Evolutionary conservation across 1,284 basidiomycete species (phyloP).

Genomic region (Boletus sp.): DNA sequence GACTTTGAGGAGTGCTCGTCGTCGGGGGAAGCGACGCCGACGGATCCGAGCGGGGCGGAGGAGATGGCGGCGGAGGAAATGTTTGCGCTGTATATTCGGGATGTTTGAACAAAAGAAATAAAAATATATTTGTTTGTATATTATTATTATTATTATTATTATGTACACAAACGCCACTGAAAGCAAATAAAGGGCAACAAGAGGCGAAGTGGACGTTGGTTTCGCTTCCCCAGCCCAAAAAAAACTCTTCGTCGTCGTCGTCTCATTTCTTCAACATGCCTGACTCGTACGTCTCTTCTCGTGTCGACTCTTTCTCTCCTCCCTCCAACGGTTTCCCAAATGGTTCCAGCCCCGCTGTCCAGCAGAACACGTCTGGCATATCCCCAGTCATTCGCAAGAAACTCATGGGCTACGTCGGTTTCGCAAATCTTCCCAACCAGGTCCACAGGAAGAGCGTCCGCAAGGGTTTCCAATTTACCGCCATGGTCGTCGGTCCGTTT

Average conservation of each 20-base stretch:
- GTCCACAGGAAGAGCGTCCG: conserved; percentile 94
- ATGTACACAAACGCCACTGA: conserved; percentile 22
- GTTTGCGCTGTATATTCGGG: conserved; percentile 39
- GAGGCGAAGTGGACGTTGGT: not conserved
- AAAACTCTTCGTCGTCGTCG: conserved; percentile 34
- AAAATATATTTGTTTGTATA: not conserved
- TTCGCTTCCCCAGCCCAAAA: conserved; percentile 48
- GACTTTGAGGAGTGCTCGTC: not conserved
- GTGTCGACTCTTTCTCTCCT: conserved; percentile 56
- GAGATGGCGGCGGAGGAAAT: conserved; percentile 28
- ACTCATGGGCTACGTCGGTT: conserved; percentile 85
- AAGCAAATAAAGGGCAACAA: conserved; percentile 32
- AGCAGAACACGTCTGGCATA: conserved; percentile 41
- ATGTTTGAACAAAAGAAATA: conserved; percentile 20
- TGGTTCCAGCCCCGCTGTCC: conserved; percentile 58
- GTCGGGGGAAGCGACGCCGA: not conserved
- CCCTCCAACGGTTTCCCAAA: conserved; percentile 53
- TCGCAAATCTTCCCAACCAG: conserved; percentile 95
- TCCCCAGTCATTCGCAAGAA: conserved; percentile 83
- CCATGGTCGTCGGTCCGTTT: conserved; percentile 90
- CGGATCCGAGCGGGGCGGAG: not conserved
- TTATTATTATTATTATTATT: not conserved
- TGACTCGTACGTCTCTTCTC: conserved; percentile 63
- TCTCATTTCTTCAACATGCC: conserved; percentile 47
- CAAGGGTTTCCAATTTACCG: conserved; percentile 95